phyloP scores from a whole-genome alignment of 768 basidiomycete species.

The Hebeloma cylindrosporum region DNA sequence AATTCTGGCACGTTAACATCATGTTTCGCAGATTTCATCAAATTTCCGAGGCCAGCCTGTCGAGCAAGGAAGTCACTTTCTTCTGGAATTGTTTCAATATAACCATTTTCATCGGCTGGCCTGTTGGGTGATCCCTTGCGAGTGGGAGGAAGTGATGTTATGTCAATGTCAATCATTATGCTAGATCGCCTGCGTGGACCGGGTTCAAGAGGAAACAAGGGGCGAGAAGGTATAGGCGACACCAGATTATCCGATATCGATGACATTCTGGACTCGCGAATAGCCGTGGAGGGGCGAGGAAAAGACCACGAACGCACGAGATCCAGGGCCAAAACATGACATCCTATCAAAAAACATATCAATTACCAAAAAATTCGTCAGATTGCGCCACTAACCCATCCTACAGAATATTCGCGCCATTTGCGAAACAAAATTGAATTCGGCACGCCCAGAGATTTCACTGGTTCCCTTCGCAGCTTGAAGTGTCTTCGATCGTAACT shows the following conservation, averaged over 20 bases:
- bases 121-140: conserved; percentile 50
- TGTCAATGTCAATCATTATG: conserved; percentile 89
- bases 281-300: conserved; percentile 62
- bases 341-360: conserved; percentile 52
- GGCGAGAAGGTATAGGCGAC: conserved; percentile 24
- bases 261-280: conserved; percentile 14
- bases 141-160: conserved; percentile 60
- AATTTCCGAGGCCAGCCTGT: conserved; percentile 73
- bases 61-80: conserved; percentile 61
- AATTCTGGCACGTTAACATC: conserved; percentile 86
- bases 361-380: background rate
- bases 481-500: conserved; percentile 85
- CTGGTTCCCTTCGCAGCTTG: conserved; percentile 93
- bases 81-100: conserved; percentile 43
- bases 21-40: conserved; percentile 91
- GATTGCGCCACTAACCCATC: conserved; percentile 82
- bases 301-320: conserved; percentile 92
- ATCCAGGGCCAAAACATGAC: conserved; percentile 88
- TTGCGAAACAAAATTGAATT: conserved; percentile 96
- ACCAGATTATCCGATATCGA: conserved; percentile 2
- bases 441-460: conserved; percentile 82
- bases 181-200: conserved; percentile 63
- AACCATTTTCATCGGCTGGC: conserved; percentile 18
- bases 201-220: conserved; percentile 49
- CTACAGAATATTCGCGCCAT: conserved; percentile 90